Evolutionary conservation across 805 yeast genomes (phyloP).

Genomic region (Pichia deserticola): DNA sequence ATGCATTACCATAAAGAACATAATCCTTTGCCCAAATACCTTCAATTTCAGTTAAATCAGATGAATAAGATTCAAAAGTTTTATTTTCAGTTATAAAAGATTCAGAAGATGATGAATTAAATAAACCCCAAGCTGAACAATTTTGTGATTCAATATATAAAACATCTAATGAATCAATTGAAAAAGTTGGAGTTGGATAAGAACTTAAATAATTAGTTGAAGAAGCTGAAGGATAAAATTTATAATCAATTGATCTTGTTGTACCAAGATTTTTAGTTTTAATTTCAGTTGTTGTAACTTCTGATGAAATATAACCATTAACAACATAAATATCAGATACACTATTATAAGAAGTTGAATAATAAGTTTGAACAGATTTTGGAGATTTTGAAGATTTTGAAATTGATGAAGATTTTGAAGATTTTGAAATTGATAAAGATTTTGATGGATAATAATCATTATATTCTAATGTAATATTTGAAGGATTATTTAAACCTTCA

Average conservation of each 20-base stretch:
- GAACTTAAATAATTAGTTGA: constrained; percentile 4
- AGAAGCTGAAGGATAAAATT: constrained; percentile 8
- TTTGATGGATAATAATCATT: background rate
- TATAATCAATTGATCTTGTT: constrained; percentile 2
- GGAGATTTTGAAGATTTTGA: background rate
- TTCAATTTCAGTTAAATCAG: constrained; percentile 33
- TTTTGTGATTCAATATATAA: constrained; percentile 10
- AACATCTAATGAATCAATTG: constrained; percentile 1
- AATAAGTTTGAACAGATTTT: background rate
- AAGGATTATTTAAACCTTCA: background rate
- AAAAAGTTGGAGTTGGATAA: constrained; percentile 10
- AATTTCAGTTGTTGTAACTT: background rate
- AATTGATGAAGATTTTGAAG: background rate
- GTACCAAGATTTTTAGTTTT: background rate
- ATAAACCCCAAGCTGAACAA: constrained; percentile 37
- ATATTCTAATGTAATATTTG: constrained; percentile 6
- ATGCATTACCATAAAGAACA: constrained; percentile 40
- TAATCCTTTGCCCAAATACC: constrained; percentile 53
- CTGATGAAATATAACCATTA: constrained; percentile 7
- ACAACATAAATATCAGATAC: constrained; percentile 9
- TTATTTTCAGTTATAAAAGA: constrained; percentile 30
- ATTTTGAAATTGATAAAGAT: background rate
- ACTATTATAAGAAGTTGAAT: constrained; percentile 5
- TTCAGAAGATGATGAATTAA: constrained; percentile 30
- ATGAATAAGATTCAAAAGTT: constrained; percentile 31